Percentiles rank a stretch among this genome's conserved stretches.
These are phyloP conservation scores for Eucalyptus brandiana DNA, from an alignment of 345 rosid genomes.

Conservation along the genomic window DNA sequence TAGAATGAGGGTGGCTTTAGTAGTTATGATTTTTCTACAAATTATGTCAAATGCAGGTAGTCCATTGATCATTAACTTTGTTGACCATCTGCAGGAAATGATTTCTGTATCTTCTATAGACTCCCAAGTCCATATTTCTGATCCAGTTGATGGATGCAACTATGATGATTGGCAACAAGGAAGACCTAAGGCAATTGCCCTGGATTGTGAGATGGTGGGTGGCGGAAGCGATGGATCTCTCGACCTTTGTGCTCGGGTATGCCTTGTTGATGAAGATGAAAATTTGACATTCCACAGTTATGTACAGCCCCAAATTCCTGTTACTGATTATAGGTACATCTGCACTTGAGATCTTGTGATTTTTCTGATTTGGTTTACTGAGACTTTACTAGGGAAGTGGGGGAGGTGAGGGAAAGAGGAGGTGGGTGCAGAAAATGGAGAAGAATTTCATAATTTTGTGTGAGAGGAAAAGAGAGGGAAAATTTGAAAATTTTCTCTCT, in stretches of 20 bases:
- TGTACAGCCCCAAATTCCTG: conserved; percentile 43
- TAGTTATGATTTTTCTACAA: neutral
- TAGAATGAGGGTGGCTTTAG: neutral
- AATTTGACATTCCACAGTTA: conserved; percentile 41
- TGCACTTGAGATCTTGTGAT: neutral
- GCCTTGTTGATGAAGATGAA: conserved; percentile 65
- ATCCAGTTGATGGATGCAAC: neutral
- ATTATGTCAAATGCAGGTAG: neutral
- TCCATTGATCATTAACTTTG: neutral
- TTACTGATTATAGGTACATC: conserved; percentile 48
- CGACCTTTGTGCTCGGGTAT: conserved; percentile 55
- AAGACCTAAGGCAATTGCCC: conserved; percentile 32
- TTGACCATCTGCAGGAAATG: conserved; percentile 8
- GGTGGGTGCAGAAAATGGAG: neutral
- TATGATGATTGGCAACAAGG: neutral
- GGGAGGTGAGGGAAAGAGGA: neutral
- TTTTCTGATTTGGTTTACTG: neutral
- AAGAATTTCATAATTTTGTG: neutral
- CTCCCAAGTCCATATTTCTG: neutral
- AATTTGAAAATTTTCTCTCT: neutral
- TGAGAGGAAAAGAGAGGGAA: neutral
- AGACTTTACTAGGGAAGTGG: neutral
- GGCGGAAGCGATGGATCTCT: conserved; percentile 47
- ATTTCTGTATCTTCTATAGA: neutral
- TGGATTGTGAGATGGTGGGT: conserved; percentile 81